Conservation (phyloP, 1,284 basidiomycete species). For the Ganoderma leucocontextum region DNA sequence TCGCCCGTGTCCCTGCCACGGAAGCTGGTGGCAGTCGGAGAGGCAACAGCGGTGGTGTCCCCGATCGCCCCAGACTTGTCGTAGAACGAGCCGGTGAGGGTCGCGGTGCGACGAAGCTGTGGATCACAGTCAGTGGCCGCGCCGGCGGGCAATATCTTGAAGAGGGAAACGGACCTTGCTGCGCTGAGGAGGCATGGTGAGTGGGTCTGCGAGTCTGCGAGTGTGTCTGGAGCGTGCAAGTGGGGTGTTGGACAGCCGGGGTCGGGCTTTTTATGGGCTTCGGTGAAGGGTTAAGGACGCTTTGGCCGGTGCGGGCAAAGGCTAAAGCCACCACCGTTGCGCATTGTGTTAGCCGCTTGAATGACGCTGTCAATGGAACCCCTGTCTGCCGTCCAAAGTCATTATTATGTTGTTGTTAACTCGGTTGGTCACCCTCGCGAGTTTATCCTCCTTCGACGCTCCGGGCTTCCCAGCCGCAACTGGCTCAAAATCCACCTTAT, state of each 20-base stretch:
- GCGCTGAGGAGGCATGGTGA: constrained; percentile 28
- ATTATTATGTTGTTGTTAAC: too few relatives aligned
- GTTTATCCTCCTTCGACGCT: too few relatives aligned
- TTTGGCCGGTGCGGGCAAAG: constrained; percentile 3
- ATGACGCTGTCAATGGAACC: constrained; percentile 5
- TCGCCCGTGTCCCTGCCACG: constrained; percentile 9
- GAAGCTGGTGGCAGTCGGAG: constrained; percentile 14
- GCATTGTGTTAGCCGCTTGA: constrained; percentile 4
- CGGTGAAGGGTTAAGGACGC: constrained; percentile 3
- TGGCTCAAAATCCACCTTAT: too few relatives aligned
- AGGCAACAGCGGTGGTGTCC: constrained; percentile 19
- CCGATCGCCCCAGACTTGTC: constrained; percentile 28
- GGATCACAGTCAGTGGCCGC: constrained; percentile 11
- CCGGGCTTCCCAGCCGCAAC: too few relatives aligned
- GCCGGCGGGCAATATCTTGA: not conserved
- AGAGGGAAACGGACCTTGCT: constrained; percentile 17
- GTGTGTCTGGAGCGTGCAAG: constrained; percentile 5
- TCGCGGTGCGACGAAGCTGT: constrained; percentile 20
- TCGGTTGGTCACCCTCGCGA: too few relatives aligned
- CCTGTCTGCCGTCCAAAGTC: constrained; percentile 6
- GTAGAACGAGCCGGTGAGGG: constrained; percentile 28
- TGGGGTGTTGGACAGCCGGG: not conserved
- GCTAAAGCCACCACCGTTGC: not conserved
- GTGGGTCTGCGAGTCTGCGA: not conserved
- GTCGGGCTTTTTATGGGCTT: not conserved